Conservation (phyloP, 2,329 filamentous ascomycete species). For the Colletotrichum destructivum region DNA sequence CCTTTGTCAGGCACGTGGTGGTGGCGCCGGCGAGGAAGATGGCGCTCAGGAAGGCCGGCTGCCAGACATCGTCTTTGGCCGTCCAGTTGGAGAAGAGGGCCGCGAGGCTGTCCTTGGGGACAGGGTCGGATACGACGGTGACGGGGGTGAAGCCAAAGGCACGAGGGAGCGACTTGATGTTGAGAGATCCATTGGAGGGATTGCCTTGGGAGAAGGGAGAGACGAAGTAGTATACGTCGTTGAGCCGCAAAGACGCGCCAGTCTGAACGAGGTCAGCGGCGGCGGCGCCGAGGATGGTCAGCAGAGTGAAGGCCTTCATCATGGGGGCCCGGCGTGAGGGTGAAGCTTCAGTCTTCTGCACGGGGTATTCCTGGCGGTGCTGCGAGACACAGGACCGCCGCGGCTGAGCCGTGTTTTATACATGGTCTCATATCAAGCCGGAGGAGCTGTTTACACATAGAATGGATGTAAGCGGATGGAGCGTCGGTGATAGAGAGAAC, state of each 20-base stretch:
- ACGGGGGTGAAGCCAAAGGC: constrained; percentile 53
- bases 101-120: constrained; percentile 44
- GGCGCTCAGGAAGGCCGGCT: constrained; percentile 45
- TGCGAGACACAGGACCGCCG: too few species aligned
- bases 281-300: constrained; percentile 40
- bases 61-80: constrained; percentile 48
- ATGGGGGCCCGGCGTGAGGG: background rate
- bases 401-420: constrained; percentile 22
- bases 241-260: constrained; percentile 51
- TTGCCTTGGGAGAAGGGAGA: constrained; percentile 52
- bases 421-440: background rate
- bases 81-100: constrained; percentile 52
- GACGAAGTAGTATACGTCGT: constrained; percentile 52
- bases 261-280: constrained; percentile 48
- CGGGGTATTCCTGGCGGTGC: background rate
- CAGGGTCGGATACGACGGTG: constrained; percentile 50
- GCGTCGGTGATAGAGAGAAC: too few species aligned
- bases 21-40: constrained; percentile 44
- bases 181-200: constrained; percentile 41
- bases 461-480: background rate
- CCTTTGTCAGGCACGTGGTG: constrained; percentile 39
- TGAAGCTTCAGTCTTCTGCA: background rate
- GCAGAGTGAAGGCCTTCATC: constrained; percentile 38
- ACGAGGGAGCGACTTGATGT: constrained; percentile 43
- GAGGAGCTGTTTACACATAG: background rate